Percentiles rank a stretch among this genome's conserved stretches.
These are phyloP conservation scores for Trichoderma hamatum DNA, from an alignment of 2,329 filamentous ascomycete species.

Conservation along the genomic window DNA sequence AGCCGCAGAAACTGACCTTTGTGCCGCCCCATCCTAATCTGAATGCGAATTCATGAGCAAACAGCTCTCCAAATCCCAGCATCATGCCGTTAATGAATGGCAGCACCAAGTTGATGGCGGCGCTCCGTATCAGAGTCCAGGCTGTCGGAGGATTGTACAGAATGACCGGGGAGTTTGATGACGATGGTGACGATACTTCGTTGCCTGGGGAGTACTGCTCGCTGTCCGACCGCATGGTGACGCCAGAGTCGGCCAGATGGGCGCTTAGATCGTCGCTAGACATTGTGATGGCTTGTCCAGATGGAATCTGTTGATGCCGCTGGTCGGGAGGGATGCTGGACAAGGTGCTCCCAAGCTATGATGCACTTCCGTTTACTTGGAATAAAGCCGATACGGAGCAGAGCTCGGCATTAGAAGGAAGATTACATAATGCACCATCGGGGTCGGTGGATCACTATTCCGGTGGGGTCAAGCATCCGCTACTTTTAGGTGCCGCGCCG, in stretches of 20 bases:
- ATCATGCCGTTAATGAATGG: conserved; percentile 98
- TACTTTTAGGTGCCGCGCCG: background rate
- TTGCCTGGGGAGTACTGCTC: conserved; percentile 76
- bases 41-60: conserved; percentile 94
- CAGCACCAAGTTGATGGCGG: conserved; percentile 91
- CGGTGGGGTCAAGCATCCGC: conserved; percentile 33
- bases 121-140: conserved; percentile 82
- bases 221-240: conserved; percentile 81
- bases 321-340: background rate
- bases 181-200: conserved; percentile 63
- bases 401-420: conserved; percentile 26
- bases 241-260: conserved; percentile 69
- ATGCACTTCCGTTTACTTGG: conserved; percentile 8
- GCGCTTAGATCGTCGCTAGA: conserved; percentile 55
- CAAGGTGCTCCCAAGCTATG: background rate
- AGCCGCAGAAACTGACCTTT: conserved; percentile 63
- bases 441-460: conserved; percentile 38
- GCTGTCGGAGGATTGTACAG: conserved; percentile 88
- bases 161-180: conserved; percentile 70
- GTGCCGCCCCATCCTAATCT: conserved; percentile 91
- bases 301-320: background rate
- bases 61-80: conserved; percentile 94
- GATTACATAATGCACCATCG: conserved; percentile 28
- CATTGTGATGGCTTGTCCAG: conserved; percentile 46
- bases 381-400: conserved; percentile 1